Base-by-base conservation (phyloP, 2,329 filamentous ascomycete species). In the Blastomyces parvus region DNA sequence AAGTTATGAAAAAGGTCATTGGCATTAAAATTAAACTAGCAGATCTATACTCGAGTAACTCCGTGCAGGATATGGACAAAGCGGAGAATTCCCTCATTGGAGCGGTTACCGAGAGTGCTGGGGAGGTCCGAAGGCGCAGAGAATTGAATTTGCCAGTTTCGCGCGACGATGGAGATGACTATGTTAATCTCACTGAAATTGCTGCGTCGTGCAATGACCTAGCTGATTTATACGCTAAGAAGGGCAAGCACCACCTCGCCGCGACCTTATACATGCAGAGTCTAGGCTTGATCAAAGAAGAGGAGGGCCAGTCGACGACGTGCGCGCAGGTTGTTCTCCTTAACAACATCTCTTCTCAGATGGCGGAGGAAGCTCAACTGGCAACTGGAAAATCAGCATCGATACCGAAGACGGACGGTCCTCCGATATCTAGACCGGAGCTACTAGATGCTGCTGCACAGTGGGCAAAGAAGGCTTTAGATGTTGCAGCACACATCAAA, bases 241-340 rank as follows among this genome's bases (percentile, higher is more conserved):
- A 85, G 69, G 84, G 87, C 55, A 85, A 89, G 69, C 88, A 91
- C 71, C 89, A 93, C 68, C 85, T 97, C 1, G 88, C 92, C 6
- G 84, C 92, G 27, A 91, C 92, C 3, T 81, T 97, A 38, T 96
- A 92, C 73, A 85, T 97, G 69, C 91, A 95, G 71, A 90, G 92
- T 6, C 80, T 96, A 42, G 83, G 86, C 22, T 77, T 94, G 56
- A 87, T 85, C 73, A 82, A 85, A 11, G 67, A 68, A 30, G 73
- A 73, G 5, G 75, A 78, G 59, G 72, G 72, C 33, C 65, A 68
- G 2, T 77, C 77, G 1, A 80, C 79, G 30, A 83, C 80, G 38
- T 97, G 92, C 73, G 91, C 96, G 73, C 86, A 88, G 60, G 88
- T 90, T 36, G 82, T 92, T 17, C 80, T 97, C 17, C 67, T 78